These are phyloP conservation scores for Eucalyptus virginea DNA, from an alignment of 345 rosid genomes.

Conservation along the genomic window DNA sequence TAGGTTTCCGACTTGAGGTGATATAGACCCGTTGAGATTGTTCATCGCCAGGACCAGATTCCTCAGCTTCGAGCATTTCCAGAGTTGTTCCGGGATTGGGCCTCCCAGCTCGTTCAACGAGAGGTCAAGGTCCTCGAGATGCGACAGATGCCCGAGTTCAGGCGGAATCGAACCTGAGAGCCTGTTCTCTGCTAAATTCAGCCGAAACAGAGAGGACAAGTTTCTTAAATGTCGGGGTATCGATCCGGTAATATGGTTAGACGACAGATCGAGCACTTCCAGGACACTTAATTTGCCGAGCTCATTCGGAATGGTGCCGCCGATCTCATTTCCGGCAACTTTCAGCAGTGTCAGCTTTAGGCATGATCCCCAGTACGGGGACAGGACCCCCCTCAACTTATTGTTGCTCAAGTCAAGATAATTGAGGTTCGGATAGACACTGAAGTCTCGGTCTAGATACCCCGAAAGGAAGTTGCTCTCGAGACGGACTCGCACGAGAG, in stretches of 20 bases:
- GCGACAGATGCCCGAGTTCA: not conserved
- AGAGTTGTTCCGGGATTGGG: not conserved
- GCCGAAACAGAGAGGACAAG: not conserved
- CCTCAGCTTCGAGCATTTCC: not conserved
- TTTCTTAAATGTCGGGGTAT: not conserved
- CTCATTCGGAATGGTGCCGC: not conserved
- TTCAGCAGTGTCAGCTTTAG: not conserved
- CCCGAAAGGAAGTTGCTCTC: not conserved
- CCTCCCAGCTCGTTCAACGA: not conserved
- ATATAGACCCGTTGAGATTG: not conserved
- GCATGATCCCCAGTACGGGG: constrained; percentile 11
- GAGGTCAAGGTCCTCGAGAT: not conserved
- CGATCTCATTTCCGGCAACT: not conserved
- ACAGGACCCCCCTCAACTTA: constrained; percentile 4
- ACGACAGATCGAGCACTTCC: not conserved
- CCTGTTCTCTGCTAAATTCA: not conserved
- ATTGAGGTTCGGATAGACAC: constrained; percentile 14
- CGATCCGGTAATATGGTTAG: not conserved
- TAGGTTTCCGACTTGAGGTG: not conserved
- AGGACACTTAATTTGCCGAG: not conserved
- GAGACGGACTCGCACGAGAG: not conserved
- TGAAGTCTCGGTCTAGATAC: not conserved
- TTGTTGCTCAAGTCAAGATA: constrained; percentile 20
- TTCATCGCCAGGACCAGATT: not conserved
- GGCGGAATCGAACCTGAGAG: not conserved